A percentile compares a stretch with the other conserved stretches of the same genome.
These are phyloP conservation scores for Euryodendron excelsum DNA, from an alignment of 148 eudicot species.

Conservation along the genomic window DNA sequence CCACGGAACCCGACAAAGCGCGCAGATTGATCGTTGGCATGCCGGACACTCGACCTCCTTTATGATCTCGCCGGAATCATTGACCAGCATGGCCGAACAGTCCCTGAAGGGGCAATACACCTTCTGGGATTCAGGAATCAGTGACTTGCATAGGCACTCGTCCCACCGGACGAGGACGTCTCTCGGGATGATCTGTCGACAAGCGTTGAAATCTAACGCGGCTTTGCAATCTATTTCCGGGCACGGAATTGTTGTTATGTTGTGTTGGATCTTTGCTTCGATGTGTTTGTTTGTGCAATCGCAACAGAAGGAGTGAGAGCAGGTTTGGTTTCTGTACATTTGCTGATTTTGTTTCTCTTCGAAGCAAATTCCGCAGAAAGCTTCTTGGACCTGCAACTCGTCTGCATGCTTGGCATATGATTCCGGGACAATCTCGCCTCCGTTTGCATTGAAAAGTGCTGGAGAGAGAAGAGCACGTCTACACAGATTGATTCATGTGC, in stretches of 20 bases:
- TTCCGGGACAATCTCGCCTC: background rate
- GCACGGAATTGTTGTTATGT: slow-evolving; percentile 16
- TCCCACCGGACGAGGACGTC: slow-evolving; percentile 31
- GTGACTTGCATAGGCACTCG: slow-evolving; percentile 26
- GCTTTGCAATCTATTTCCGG: slow-evolving; percentile 35
- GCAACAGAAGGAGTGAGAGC: slow-evolving; percentile 38
- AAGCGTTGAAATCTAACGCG: slow-evolving; percentile 12
- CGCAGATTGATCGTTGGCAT: slow-evolving; percentile 31
- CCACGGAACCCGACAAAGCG: slow-evolving; percentile 29
- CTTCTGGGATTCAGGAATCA: slow-evolving; percentile 29
- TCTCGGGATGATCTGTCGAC: slow-evolving; percentile 20
- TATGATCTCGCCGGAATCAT: slow-evolving; percentile 19
- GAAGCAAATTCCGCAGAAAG: slow-evolving; percentile 36
- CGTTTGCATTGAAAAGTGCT: background rate
- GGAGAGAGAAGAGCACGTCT: background rate
- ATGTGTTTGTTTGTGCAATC: slow-evolving; percentile 37
- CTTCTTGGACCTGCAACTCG: background rate
- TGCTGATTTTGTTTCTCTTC: slow-evolving; percentile 26
- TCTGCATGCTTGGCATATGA: background rate
- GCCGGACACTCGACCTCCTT: slow-evolving; percentile 9
- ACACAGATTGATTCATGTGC: background rate
- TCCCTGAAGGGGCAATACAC: slow-evolving; percentile 44
- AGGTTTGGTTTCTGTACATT: slow-evolving; percentile 27
- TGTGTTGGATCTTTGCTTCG: slow-evolving; percentile 26
- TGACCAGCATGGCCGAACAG: slow-evolving; percentile 32